Conservation (phyloP, 164 flowering plant genomes). For the Dillenia turbinata region DNA sequence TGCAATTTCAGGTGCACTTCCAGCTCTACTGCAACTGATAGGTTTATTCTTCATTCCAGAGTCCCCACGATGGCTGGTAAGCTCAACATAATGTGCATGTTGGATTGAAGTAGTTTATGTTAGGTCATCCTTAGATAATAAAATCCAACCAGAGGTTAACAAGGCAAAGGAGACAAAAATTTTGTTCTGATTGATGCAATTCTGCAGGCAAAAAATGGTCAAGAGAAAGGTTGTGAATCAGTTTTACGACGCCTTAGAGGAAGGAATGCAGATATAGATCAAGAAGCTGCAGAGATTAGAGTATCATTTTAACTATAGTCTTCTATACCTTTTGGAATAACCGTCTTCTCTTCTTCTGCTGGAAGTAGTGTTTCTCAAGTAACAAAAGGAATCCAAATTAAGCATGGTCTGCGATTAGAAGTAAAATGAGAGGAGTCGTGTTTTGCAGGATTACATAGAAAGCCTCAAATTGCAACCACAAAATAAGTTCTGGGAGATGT, state of each 20-base stretch:
- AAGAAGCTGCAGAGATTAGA: slow-evolving; percentile 49
- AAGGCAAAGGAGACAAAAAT: too few relatives aligned
- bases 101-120: too few relatives aligned
- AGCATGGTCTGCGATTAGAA: too few relatives aligned
- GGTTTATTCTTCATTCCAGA: slow-evolving; percentile 66
- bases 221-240: slow-evolving; percentile 27
- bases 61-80: slow-evolving; percentile 78
- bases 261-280: slow-evolving; percentile 30
- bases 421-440: not conserved
- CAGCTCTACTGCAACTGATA: slow-evolving; percentile 43
- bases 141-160: too few relatives aligned
- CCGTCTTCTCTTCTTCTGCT: too few relatives aligned
- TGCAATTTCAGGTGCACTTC: slow-evolving; percentile 37
- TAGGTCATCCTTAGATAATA: too few relatives aligned
- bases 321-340: not conserved
- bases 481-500: slow-evolving; percentile 37
- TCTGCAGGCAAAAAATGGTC: slow-evolving; percentile 48
- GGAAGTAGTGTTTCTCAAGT: not conserved
- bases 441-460: slow-evolving; percentile 49
- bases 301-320: slow-evolving; percentile 15
- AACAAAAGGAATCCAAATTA: too few relatives aligned
- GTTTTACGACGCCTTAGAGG: slow-evolving; percentile 52
- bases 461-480: slow-evolving; percentile 25
- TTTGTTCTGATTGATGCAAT: not conserved
- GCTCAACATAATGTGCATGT: not conserved